Evolutionary conservation across 768 basidiomycete genomes (phyloP).

Genomic region (Tylopilus sp.): DNA sequence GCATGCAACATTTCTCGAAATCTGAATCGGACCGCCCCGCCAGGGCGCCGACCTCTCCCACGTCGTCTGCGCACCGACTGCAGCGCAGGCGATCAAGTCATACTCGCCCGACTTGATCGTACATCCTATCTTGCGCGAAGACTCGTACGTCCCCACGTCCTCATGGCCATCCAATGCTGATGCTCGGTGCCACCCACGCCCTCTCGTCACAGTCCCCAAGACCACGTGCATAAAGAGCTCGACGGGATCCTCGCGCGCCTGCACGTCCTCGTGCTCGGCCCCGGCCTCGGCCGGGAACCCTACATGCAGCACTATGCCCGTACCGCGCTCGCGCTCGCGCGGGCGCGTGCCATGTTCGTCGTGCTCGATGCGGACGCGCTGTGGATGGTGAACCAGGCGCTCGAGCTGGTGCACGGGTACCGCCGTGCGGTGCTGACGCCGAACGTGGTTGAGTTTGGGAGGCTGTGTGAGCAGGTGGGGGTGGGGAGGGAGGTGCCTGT

Average conservation of each 20-base stretch:
- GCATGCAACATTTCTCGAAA: not conserved
- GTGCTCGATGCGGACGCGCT: slow-evolving; percentile 95
- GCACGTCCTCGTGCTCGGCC: slow-evolving; percentile 91
- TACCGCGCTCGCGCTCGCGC: slow-evolving; percentile 71
- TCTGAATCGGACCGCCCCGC: not conserved
- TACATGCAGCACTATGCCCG: slow-evolving; percentile 88
- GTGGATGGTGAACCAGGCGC: slow-evolving; percentile 74
- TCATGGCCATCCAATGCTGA: not conserved
- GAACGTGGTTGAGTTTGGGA: slow-evolving; percentile 89
- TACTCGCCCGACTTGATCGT: slow-evolving; percentile 98
- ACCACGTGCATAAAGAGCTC: slow-evolving; percentile 49
- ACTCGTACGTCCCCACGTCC: slow-evolving; percentile 44
- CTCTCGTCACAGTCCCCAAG: slow-evolving; percentile 38
- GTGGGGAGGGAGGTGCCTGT: slow-evolving; percentile 32
- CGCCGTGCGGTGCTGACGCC: slow-evolving; percentile 87
- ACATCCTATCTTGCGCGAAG: slow-evolving; percentile 81
- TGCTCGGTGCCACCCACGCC: not conserved
- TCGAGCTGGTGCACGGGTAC: slow-evolving; percentile 77
- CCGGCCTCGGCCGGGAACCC: slow-evolving; percentile 86
- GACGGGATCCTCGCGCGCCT: slow-evolving; percentile 75
- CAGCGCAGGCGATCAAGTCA: slow-evolving; percentile 91
- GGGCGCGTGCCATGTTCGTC: slow-evolving; percentile 74
- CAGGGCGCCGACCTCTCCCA: slow-evolving; percentile 94
- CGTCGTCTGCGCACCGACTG: slow-evolving; percentile 93
- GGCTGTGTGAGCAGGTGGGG: slow-evolving; percentile 73